Conservation (phyloP, 2,329 filamentous ascomycete species). For the Ciborinia camelliae region DNA sequence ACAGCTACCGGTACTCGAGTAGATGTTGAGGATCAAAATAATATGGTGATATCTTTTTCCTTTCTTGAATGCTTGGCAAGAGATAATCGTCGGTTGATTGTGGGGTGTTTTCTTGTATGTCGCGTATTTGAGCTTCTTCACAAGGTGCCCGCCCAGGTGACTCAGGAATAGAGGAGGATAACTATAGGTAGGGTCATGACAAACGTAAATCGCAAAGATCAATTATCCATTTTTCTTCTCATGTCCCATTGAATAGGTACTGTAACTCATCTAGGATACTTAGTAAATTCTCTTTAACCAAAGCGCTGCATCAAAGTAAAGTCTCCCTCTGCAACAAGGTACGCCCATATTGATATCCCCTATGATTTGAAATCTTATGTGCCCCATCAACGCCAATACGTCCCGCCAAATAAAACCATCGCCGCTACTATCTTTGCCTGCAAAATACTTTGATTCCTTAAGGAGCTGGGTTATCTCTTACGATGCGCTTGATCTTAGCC, state of each 20-base stretch:
- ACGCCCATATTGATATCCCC: conserved; percentile 15
- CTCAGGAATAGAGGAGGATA: background rate
- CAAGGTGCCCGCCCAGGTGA: no score
- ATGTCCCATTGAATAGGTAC: background rate
- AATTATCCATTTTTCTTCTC: background rate
- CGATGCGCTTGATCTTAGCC: conserved; percentile 78
- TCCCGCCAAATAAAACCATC: background rate
- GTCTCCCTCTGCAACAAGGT: background rate
- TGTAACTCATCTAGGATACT: conserved; percentile 8
- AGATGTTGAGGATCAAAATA: background rate
- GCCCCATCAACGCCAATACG: conserved; percentile 15
- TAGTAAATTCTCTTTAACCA: background rate
- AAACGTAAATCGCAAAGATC: background rate
- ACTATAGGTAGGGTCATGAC: background rate
- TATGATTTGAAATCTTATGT: conserved; percentile 8
- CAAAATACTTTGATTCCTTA: conserved; percentile 38
- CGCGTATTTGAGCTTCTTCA: background rate
- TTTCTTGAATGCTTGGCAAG: background rate
- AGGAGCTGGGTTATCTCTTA: conserved; percentile 82
- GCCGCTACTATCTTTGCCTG: background rate
- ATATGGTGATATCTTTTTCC: background rate
- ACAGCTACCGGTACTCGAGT: no score
- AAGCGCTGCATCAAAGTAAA: conserved; percentile 9
- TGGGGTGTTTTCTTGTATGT: background rate
- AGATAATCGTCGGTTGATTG: background rate